phyloP scores from a whole-genome alignment of 2,329 filamentous ascomycete species.

The Ilyonectria sp. region DNA sequence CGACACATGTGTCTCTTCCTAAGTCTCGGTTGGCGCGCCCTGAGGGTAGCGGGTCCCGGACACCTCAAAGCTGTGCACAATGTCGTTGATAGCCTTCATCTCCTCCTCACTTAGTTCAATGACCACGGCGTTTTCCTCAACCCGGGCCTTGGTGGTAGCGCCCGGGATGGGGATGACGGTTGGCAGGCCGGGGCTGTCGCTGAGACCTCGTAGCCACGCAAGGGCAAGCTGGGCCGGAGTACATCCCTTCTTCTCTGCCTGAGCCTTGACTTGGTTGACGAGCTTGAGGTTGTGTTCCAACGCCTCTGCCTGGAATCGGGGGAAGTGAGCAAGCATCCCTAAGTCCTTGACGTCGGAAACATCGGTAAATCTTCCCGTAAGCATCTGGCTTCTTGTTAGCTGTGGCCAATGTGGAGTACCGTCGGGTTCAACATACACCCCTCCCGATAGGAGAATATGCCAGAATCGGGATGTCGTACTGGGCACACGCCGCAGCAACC shows the following conservation, averaged over 20 bases:
- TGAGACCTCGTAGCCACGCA: conserved; percentile 71
- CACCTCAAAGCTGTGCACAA: conserved; percentile 64
- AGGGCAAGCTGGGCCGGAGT: conserved; percentile 78
- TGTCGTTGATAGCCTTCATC: conserved; percentile 63
- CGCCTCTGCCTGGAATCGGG: conserved; percentile 74
- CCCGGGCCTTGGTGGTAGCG: conserved; percentile 68
- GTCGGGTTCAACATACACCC: conserved; percentile 55
- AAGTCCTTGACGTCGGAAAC: conserved; percentile 42
- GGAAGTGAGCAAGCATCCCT: conserved; percentile 52
- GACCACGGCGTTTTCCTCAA: conserved; percentile 72
- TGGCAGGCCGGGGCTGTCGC: conserved; percentile 66
- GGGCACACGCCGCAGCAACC: conserved; percentile 68
- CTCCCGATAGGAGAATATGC: conserved; percentile 81
- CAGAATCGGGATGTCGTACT: conserved; percentile 78
- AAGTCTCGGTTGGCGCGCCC: conserved; percentile 55
- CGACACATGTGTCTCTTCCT: conserved; percentile 22
- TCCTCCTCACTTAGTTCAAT: conserved; percentile 67
- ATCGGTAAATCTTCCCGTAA: conserved; percentile 48
- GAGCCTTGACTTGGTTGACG: conserved; percentile 67
- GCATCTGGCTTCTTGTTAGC: conserved; percentile 46
- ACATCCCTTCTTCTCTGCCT: conserved; percentile 73
- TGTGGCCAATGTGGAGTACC: not conserved
- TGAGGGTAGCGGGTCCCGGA: conserved; percentile 65
- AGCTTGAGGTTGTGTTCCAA: conserved; percentile 77
- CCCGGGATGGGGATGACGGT: conserved; percentile 78